phyloP scores from a whole-genome alignment of 2,329 filamentous ascomycete species.

The Neofusicoccum cordaticola region DNA sequence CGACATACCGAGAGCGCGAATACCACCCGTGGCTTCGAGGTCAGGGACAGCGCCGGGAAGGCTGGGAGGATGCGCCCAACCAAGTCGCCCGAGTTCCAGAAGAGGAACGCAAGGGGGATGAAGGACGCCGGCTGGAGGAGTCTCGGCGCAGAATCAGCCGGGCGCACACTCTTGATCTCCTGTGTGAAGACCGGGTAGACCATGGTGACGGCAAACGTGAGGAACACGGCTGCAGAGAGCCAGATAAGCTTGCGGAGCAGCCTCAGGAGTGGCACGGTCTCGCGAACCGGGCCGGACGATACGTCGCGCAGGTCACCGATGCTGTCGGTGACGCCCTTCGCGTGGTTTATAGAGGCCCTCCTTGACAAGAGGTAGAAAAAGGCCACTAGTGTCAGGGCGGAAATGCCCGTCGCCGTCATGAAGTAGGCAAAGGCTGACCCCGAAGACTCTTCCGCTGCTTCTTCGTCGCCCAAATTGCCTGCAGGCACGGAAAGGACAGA shows the following conservation, averaged over 20 bases:
- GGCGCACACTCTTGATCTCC: conserved; percentile 43
- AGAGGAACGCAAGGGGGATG: conserved; percentile 83
- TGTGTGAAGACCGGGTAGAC: conserved; percentile 89
- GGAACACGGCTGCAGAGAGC: conserved; percentile 71
- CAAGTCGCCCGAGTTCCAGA: conserved; percentile 91
- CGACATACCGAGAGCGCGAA: conserved; percentile 67
- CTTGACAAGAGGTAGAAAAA: conserved; percentile 71
- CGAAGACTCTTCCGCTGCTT: conserved; percentile 44
- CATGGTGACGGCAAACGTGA: conserved; percentile 86
- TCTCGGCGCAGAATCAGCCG: conserved; percentile 44
- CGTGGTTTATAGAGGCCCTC: conserved; percentile 32
- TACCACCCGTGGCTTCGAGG: conserved; percentile 62
- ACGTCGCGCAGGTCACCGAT: background rate
- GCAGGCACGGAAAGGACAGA: conserved; percentile 68
- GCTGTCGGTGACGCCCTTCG: conserved; percentile 21
- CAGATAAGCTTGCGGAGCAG: conserved; percentile 78
- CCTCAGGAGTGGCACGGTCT: conserved; percentile 57
- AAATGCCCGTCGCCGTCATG: conserved; percentile 77
- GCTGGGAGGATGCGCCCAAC: conserved; percentile 68
- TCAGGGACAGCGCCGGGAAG: conserved; percentile 55
- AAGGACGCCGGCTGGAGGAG: conserved; percentile 74
- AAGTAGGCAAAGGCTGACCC: conserved; percentile 88
- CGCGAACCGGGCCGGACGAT: conserved; percentile 36
- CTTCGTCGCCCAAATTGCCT: conserved; percentile 23
- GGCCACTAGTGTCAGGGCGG: conserved; percentile 64